These are phyloP conservation scores for Trichomonas tenax DNA, from an alignment of 208 protist genomes.

Conservation along the genomic window DNA sequence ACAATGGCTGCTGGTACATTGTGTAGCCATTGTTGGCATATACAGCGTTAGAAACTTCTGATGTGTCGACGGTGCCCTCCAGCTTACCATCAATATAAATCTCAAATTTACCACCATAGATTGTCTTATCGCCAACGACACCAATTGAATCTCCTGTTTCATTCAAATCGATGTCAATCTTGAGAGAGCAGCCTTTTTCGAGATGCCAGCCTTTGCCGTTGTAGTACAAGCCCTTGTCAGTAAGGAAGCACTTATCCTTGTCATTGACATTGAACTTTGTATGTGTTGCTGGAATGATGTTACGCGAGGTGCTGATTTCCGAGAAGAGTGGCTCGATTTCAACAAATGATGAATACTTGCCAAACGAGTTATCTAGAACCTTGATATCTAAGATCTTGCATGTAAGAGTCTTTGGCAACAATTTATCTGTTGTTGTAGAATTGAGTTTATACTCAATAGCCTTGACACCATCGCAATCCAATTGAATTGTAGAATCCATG, in stretches of 20 bases:
- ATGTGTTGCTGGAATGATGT: neutral
- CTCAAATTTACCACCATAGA: neutral
- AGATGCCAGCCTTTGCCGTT: neutral
- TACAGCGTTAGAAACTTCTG: neutral
- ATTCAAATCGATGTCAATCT: neutral
- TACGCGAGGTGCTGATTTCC: neutral
- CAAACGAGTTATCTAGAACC: neutral
- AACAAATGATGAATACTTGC: neutral
- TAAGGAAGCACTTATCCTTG: neutral
- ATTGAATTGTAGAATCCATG: neutral
- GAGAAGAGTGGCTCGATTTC: neutral
- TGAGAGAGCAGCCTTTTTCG: neutral
- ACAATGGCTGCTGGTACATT: neutral
- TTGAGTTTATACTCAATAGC: neutral
- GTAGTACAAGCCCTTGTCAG: neutral
- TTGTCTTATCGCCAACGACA: neutral
- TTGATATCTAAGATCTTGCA: neutral
- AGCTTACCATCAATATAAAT: neutral
- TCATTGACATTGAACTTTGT: neutral
- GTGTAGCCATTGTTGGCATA: neutral
- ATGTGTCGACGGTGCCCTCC: neutral
- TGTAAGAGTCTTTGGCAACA: neutral
- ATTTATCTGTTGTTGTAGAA: too few relatives aligned
- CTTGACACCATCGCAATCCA: neutral
- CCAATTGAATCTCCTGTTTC: neutral